A percentile compares a stretch with the other conserved stretches of the same genome.
Conservation (phyloP, 108 stramenopile species). For the Hondaea fermentalgiana region DNA sequence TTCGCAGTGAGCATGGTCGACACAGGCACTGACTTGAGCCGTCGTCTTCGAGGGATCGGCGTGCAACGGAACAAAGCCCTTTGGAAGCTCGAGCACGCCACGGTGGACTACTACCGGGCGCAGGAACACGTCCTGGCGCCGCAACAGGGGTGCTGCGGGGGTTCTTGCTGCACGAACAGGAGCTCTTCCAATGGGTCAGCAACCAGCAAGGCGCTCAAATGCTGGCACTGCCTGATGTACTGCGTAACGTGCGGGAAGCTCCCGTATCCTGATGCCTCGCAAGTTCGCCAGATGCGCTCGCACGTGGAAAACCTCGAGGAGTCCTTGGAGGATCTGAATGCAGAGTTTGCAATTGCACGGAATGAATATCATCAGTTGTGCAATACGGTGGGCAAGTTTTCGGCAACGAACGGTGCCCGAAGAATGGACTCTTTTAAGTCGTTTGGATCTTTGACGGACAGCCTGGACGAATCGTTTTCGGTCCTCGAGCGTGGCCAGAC, state of each 20-base stretch:
- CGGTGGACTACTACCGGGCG: neutral
- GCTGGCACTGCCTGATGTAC: too few species aligned
- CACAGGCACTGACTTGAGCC: neutral
- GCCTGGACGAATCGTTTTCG: neutral
- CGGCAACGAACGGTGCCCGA: neutral
- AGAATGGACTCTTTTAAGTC: neutral
- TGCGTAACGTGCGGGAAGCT: too few species aligned
- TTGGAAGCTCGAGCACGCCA: neutral
- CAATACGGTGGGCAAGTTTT: neutral
- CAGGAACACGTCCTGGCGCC: neutral
- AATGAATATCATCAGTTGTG: neutral
- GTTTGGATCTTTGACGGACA: neutral
- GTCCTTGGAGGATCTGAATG: neutral
- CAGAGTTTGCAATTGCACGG: neutral
- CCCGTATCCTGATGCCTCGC: too few species aligned
- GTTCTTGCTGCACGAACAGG: too few species aligned
- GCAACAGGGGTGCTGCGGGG: too few species aligned
- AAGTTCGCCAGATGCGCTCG: neutral
- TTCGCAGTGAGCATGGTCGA: neutral
- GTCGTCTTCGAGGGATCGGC: neutral
- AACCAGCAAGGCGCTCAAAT: too few species aligned
- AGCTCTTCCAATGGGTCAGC: too few species aligned
- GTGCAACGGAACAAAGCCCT: neutral
- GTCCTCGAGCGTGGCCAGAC: neutral
- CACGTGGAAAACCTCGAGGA: neutral